Base-by-base conservation (phyloP, 2,329 filamentous ascomycete genomes). In the Botrytis byssoidea region DNA sequence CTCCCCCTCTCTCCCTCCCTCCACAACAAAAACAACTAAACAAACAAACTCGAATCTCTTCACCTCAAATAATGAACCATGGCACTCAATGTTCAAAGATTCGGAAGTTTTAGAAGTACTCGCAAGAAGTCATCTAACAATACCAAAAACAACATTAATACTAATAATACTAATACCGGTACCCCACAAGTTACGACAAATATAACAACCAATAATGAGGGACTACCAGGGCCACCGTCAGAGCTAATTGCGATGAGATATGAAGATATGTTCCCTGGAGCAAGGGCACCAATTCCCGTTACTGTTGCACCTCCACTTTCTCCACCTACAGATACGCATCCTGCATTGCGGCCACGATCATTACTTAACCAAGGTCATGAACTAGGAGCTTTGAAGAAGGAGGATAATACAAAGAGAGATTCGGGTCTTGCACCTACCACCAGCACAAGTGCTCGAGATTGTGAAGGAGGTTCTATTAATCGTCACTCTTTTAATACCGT, bases 241-340 rank as follows among this genome's bases (percentile, higher is more conserved):
- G 76, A 74, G 16, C 68, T 90, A 77, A 84, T 90, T 74, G 85
- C 85, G 66, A 79, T 91, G 72, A 86, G 88, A 74, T 91, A 91
- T 82, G 89, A 91, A 79, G 86, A 90, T 81, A 88, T 87, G 51
- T 82, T 86, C 69, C 85, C 87, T 77, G 48, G 46, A 35, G 87
- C 87, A 66, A 86, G 88, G 80, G 87, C 87, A 74, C 89, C 89
- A 51, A 87, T 89, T 76, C 85, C 86, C 64, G 78, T 81, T 5
- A 81, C 77, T 22, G 75, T 80, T 37, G 74, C 79, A 32, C 79
- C 80, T 32, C 78, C 78, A n/a, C 74, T 76, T 42, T 66, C 72
- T 35, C 79, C 79, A 18, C 78, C 79, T 2, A 74, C 64, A 14
- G 79, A 81, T 29, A 72, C 68, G 10, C 80, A 81, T 77, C 80